phyloP scores from a whole-genome alignment of 2,329 filamentous ascomycete genomes.

The Corinectria fuckeliana region DNA sequence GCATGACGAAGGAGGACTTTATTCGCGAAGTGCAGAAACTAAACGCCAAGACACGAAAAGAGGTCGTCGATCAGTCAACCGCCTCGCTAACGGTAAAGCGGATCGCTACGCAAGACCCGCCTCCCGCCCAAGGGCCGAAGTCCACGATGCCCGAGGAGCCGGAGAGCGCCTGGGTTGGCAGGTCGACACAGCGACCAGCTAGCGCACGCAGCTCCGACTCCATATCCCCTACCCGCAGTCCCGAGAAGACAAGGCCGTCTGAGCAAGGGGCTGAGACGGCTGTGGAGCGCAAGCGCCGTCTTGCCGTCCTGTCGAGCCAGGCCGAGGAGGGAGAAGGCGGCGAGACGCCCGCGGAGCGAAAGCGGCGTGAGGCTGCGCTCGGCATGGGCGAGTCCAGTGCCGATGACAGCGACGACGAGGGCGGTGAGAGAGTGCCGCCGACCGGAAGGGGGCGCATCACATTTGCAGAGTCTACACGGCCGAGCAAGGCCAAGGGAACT shows the following conservation, averaged over 20 bases:
- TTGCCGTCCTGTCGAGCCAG: conserved; percentile 58
- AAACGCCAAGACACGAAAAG: conserved; percentile 67
- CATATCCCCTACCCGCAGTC: conserved; percentile 22
- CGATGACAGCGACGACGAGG: conserved; percentile 64
- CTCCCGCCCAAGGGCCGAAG: conserved; percentile 24
- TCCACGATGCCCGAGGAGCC: conserved; percentile 28
- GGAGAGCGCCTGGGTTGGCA: conserved; percentile 17
- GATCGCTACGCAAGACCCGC: conserved; percentile 52
- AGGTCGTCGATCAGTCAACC: conserved; percentile 59
- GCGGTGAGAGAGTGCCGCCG: conserved; percentile 59
- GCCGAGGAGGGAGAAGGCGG: conserved; percentile 52
- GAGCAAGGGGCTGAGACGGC: conserved; percentile 64
- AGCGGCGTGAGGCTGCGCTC: conserved; percentile 75
- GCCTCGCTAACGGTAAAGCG: conserved; percentile 57
- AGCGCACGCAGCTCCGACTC: conserved; percentile 24
- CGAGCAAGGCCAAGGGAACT: conserved; percentile 26
- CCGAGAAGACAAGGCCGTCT: conserved; percentile 24
- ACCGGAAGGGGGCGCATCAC: conserved; percentile 61
- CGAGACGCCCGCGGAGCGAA: conserved; percentile 78
- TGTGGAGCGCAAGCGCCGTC: conserved; percentile 70
- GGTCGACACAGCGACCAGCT: neutral
- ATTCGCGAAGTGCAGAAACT: conserved; percentile 75
- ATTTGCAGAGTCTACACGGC: conserved; percentile 59
- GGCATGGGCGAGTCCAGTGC: conserved; percentile 60
- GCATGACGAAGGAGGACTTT: conserved; percentile 84